These are phyloP conservation scores for Fonsecaea nubica DNA, from an alignment of 2,329 filamentous ascomycete genomes.

Conservation along the genomic window DNA sequence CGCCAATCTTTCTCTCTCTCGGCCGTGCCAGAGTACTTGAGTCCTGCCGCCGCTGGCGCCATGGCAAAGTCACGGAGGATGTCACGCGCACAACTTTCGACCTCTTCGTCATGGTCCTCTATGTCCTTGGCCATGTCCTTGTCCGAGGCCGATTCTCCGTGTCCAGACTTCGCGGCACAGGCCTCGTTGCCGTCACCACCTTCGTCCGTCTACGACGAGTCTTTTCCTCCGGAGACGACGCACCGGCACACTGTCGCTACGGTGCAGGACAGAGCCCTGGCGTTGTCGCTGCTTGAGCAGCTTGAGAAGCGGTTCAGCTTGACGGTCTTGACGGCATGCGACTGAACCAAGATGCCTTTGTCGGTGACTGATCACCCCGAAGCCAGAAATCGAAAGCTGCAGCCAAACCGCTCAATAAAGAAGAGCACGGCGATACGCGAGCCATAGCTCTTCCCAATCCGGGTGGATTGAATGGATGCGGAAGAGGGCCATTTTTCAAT, in stretches of 20 bases:
- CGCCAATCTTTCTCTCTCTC: not conserved
- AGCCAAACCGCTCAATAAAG: too few relatives aligned
- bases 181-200: not conserved
- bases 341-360: not conserved
- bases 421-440: too few relatives aligned
- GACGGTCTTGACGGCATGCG: not conserved
- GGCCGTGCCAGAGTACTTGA: not conserved
- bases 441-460: too few relatives aligned
- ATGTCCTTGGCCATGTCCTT: not conserved
- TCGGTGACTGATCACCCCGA: too few relatives aligned
- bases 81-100: not conserved
- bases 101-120: not conserved
- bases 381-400: too few relatives aligned
- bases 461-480: too few relatives aligned
- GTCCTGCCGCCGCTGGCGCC: not conserved
- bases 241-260: not conserved
- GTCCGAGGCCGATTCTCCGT: not conserved
- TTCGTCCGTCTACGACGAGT: not conserved
- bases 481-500: too few relatives aligned
- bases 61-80: not conserved
- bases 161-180: not conserved
- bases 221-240: not conserved
- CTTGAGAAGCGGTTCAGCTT: not conserved
- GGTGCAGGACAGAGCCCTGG: not conserved
- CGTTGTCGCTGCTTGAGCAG: not conserved